phyloP scores from a whole-genome alignment of 2,329 filamentous ascomycete species.

The Malbranchea cinnamomea region DNA sequence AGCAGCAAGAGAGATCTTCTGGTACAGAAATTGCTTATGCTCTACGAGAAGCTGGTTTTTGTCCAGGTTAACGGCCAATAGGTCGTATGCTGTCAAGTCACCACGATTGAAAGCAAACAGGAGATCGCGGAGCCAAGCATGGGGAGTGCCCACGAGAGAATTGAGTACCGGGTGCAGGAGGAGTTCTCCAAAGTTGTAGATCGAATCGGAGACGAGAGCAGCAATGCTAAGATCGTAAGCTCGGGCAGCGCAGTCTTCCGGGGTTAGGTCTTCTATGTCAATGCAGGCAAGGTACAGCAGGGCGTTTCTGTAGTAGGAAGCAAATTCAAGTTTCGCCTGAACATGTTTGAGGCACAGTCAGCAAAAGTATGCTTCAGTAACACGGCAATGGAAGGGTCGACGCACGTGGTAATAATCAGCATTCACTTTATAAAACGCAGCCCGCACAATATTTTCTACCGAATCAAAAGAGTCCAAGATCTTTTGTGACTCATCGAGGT shows the following conservation, averaged over 20 bases:
- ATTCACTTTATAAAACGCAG: slow-evolving; percentile 89
- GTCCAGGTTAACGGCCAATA: slow-evolving; percentile 63
- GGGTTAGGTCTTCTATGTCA: slow-evolving; percentile 58
- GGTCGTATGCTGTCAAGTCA: slow-evolving; percentile 75
- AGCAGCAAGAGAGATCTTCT: slow-evolving; percentile 96
- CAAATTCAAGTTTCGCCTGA: slow-evolving; percentile 73
- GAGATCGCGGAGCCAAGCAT: slow-evolving; percentile 86
- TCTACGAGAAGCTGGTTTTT: slow-evolving; percentile 66
- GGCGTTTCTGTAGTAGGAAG: slow-evolving; percentile 92
- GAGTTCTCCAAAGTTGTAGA: slow-evolving; percentile 99
- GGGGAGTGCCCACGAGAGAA: slow-evolving; percentile 56
- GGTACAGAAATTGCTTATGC: slow-evolving; percentile 72
- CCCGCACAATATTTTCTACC: slow-evolving; percentile 89
- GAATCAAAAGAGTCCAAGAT: slow-evolving; percentile 87
- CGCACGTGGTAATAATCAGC: slow-evolving; percentile 79
- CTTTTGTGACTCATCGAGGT: slow-evolving; percentile 73
- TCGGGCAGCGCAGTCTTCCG: slow-evolving; percentile 61
- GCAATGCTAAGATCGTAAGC: slow-evolving; percentile 90
- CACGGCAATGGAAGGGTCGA: slow-evolving; percentile 3
- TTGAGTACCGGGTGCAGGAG: slow-evolving; percentile 92
- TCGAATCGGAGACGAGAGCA: slow-evolving; percentile 80
- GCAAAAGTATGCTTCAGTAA: not conserved
- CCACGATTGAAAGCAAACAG: slow-evolving; percentile 96
- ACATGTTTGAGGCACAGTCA: not conserved
- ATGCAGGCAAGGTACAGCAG: slow-evolving; percentile 96